These are phyloP conservation scores for Limnomonas spitsbergensis DNA, from an alignment of 139 green algal species.

Conservation along the genomic window DNA sequence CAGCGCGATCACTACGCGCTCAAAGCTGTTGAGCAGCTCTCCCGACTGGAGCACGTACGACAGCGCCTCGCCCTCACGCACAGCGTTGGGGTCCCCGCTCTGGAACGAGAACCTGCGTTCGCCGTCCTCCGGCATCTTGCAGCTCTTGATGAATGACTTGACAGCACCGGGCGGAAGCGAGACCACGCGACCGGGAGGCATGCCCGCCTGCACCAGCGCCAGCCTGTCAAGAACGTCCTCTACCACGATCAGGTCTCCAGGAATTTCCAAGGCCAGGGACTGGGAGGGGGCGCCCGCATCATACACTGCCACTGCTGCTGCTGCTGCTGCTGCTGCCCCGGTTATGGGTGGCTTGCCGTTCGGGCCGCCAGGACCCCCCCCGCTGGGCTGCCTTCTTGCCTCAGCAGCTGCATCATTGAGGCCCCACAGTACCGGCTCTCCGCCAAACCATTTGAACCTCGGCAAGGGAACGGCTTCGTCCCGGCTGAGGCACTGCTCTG, in stretches of 20 bases:
- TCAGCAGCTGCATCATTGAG: conserved; percentile 29
- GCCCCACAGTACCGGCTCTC: background rate
- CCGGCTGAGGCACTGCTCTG: background rate
- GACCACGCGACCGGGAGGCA: background rate
- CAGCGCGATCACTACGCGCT: conserved; percentile 1
- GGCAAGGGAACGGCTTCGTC: conserved; percentile 16
- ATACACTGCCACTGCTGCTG: too few species aligned
- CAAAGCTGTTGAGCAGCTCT: conserved; percentile 2
- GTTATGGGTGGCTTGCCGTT: background rate
- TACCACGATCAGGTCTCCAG: background rate
- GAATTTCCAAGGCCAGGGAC: background rate
- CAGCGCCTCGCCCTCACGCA: background rate
- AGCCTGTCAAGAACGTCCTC: conserved; percentile 12
- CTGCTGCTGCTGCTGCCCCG: background rate
- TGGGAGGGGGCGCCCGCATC: too few species aligned
- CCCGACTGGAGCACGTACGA: background rate
- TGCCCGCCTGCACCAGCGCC: conserved; percentile 6
- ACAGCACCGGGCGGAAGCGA: background rate
- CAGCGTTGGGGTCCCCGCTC: background rate
- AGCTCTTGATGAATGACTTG: background rate
- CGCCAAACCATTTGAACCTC: background rate
- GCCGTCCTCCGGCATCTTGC: background rate
- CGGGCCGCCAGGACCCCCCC: background rate
- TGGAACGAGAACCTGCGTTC: background rate
- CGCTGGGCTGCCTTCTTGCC: background rate